Percentiles rank a stretch among this genome's conserved stretches.
Evolutionary conservation across 768 basidiomycete genomes (phyloP).

Genomic region (Peribolospora kevripleyi): DNA sequence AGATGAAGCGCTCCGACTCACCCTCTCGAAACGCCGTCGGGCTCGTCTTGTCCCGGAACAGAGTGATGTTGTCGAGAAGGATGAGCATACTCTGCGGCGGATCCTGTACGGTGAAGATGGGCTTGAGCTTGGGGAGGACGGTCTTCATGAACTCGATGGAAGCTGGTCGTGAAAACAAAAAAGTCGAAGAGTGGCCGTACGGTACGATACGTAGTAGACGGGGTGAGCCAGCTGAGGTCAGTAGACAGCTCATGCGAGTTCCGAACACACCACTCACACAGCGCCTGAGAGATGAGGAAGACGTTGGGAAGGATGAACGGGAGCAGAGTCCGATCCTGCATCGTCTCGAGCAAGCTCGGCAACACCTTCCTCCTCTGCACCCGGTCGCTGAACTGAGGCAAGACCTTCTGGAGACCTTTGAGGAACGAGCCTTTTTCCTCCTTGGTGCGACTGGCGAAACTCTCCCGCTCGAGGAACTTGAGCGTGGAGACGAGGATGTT

Average conservation of each 20-base stretch:
- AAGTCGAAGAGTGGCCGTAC: neutral
- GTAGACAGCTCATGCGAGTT: neutral
- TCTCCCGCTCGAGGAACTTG: conserved; percentile 84
- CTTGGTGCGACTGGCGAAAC: conserved; percentile 72
- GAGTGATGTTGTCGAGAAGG: conserved; percentile 59
- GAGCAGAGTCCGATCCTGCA: conserved; percentile 66
- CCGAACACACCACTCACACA: conserved; percentile 17
- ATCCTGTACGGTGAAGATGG: conserved; percentile 70
- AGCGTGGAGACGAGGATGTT: conserved; percentile 86
- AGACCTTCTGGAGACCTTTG: conserved; percentile 34
- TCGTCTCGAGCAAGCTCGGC: conserved; percentile 74
- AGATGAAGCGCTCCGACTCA: conserved; percentile 23
- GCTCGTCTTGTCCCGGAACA: conserved; percentile 73
- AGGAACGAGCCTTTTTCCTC: conserved; percentile 95
- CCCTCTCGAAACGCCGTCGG: conserved; percentile 68
- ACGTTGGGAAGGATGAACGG: conserved; percentile 93
- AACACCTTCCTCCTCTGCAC: conserved; percentile 67
- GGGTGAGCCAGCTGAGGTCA: too few species aligned
- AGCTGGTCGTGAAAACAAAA: neutral
- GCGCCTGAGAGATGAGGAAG: conserved; percentile 55
- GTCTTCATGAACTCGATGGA: conserved; percentile 45
- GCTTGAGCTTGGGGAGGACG: conserved; percentile 70
- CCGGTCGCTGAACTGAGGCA: conserved; percentile 68
- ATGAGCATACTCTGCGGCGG: conserved; percentile 95
- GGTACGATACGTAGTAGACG: neutral